A percentile compares a stretch with the other conserved stretches of the same genome.
Evolutionary conservation across 805 yeast species (phyloP).

Genomic region (Metschnikowia corniflorae): DNA sequence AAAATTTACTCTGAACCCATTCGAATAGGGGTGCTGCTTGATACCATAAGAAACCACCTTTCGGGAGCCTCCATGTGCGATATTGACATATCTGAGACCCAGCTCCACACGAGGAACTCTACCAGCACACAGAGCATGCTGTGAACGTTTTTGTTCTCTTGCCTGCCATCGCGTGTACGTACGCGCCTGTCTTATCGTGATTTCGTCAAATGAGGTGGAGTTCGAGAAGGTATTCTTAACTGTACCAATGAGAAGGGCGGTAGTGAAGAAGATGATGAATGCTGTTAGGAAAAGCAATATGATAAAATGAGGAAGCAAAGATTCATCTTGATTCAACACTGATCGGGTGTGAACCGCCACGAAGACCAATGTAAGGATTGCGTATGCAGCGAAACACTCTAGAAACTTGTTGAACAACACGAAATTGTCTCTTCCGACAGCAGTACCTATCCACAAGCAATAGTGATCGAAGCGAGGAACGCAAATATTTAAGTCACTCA

Average conservation of each 20-base stretch:
- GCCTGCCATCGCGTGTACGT: constrained; percentile 27
- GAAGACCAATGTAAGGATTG: constrained; percentile 28
- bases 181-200: constrained; percentile 33
- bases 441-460: constrained; percentile 73
- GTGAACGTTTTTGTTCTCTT: constrained; percentile 1
- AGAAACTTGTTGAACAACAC: constrained; percentile 54
- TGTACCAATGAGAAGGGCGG: constrained; percentile 42
- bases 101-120: constrained; percentile 25
- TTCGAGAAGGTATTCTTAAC: constrained; percentile 44
- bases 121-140: constrained; percentile 9
- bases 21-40: constrained; percentile 32
- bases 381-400: constrained; percentile 32
- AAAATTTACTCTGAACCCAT: constrained; percentile 36
- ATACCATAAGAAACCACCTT: constrained; percentile 33
- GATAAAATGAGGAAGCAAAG: constrained; percentile 47
- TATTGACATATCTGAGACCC: constrained; percentile 42
- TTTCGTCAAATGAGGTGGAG: constrained; percentile 58
- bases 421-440: constrained; percentile 68
- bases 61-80: constrained; percentile 32
- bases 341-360: constrained; percentile 22
- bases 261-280: constrained; percentile 44
- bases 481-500: constrained; percentile 51
- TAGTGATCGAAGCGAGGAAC: constrained; percentile 79
- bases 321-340: constrained; percentile 19
- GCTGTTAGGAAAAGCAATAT: constrained; percentile 44